Evolutionary conservation across 148 eudicot species (phyloP).

Genomic region (Spergularia bocconei): DNA sequence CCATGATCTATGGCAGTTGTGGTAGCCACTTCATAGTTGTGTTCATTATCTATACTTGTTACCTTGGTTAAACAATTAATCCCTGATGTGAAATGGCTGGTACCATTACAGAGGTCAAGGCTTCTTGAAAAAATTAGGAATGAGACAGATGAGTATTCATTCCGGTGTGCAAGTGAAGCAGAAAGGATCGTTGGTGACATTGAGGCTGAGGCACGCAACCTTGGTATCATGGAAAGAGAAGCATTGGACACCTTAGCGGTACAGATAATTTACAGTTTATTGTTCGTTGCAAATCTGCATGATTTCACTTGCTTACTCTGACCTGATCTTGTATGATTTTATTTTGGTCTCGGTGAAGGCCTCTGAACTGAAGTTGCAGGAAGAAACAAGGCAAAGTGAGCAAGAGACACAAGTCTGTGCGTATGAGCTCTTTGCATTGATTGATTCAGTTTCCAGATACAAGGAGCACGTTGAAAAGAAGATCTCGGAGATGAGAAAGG

Average conservation of each 20-base stretch:
- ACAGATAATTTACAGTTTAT: conserved; percentile 14
- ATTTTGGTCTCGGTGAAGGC: conserved; percentile 34
- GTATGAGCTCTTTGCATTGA: conserved; percentile 56
- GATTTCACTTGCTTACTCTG: neutral
- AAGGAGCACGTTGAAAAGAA: conserved; percentile 65
- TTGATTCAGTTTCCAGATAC: conserved; percentile 69
- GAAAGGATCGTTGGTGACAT: conserved; percentile 41
- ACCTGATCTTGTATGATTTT: neutral
- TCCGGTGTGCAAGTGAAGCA: conserved; percentile 64
- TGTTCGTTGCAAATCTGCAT: neutral
- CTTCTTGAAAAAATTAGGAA: conserved; percentile 40
- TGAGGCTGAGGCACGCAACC: conserved; percentile 44
- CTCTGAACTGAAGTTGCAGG: conserved; percentile 53
- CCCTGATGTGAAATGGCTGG: conserved; percentile 10
- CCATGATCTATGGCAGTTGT: neutral
- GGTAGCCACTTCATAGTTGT: neutral
- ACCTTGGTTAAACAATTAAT: conserved; percentile 3
- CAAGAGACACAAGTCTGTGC: conserved; percentile 63
- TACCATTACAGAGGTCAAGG: conserved; percentile 45
- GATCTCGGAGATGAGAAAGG: conserved; percentile 50
- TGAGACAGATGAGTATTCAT: conserved; percentile 54
- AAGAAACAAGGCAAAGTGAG: conserved; percentile 44
- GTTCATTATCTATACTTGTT: neutral
- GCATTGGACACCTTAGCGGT: conserved; percentile 72
- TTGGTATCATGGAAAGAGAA: conserved; percentile 58